Conservation (phyloP, 2,329 filamentous ascomycete genomes). For the Botrytis hyacinthi region DNA sequence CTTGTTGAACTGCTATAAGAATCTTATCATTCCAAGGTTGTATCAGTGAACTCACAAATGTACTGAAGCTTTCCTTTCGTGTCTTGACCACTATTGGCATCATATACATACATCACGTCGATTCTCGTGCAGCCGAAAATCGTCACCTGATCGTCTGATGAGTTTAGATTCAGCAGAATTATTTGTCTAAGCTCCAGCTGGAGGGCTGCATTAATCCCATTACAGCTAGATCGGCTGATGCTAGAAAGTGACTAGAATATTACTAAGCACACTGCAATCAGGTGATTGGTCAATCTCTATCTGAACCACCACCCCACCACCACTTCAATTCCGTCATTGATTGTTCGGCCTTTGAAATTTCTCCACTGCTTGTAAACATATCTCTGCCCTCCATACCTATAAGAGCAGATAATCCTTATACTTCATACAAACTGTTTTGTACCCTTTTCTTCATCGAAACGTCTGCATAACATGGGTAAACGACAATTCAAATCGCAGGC, state of each 20-base stretch:
- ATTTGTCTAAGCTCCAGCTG: neutral
- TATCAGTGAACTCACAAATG: neutral
- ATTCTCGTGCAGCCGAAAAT: neutral
- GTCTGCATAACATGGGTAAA: constrained; percentile 32
- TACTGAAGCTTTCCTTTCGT: neutral
- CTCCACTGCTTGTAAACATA: neutral
- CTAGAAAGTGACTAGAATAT: neutral
- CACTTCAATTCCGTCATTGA: constrained; percentile 7
- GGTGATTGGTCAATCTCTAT: neutral
- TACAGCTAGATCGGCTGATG: neutral
- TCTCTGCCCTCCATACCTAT: neutral
- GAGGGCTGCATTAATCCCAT: neutral
- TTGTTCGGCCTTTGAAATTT: constrained; percentile 1
- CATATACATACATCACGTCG: neutral
- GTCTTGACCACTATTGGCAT: neutral
- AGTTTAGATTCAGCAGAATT: neutral
- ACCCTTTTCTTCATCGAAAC: neutral
- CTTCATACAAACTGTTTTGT: neutral
- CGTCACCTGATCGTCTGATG: neutral
- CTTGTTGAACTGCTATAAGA: neutral
- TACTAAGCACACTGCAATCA: neutral
- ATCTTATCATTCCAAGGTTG: neutral
- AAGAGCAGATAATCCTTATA: neutral
- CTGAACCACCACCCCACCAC: neutral
- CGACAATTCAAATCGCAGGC: constrained; percentile 37